A percentile compares a stretch with the other conserved stretches of the same genome.
phyloP scores from a whole-genome alignment of 192 early-diverging fungal species.

The Helicostylum pulchrum region DNA sequence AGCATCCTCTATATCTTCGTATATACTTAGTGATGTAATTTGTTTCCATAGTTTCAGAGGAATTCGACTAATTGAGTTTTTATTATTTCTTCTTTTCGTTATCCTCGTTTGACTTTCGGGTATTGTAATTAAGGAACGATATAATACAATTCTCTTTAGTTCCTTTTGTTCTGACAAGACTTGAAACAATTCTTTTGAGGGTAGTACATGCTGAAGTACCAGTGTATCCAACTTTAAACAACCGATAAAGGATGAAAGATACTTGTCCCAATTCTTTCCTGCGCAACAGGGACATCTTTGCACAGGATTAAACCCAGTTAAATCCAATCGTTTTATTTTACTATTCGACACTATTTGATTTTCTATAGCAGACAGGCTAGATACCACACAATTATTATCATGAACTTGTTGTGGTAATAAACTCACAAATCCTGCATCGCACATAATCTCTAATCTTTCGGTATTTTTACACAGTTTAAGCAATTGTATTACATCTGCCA shows the following conservation, averaged over 20 bases:
- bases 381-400: background rate
- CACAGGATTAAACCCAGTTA: background rate
- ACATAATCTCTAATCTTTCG: background rate
- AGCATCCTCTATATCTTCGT: conserved; percentile 1
- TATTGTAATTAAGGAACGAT: background rate
- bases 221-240: background rate
- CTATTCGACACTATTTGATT: background rate
- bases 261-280: conserved; percentile 3
- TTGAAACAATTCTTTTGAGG: background rate
- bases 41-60: background rate
- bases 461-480: background rate
- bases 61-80: conserved; percentile 1
- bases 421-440: background rate
- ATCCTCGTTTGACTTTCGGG: background rate
- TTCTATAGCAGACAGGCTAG: background rate
- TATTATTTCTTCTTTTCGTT: background rate
- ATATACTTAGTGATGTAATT: background rate
- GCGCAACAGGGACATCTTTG: conserved; percentile 7
- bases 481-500: background rate
- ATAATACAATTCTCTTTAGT: background rate
- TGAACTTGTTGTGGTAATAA: background rate
- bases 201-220: conserved; percentile 10
- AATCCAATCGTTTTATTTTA: background rate
- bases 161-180: background rate
- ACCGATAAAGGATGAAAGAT: background rate